These are phyloP conservation scores for Corchorus capsularis DNA, from an alignment of 345 rosid species.

Conservation along the genomic window DNA sequence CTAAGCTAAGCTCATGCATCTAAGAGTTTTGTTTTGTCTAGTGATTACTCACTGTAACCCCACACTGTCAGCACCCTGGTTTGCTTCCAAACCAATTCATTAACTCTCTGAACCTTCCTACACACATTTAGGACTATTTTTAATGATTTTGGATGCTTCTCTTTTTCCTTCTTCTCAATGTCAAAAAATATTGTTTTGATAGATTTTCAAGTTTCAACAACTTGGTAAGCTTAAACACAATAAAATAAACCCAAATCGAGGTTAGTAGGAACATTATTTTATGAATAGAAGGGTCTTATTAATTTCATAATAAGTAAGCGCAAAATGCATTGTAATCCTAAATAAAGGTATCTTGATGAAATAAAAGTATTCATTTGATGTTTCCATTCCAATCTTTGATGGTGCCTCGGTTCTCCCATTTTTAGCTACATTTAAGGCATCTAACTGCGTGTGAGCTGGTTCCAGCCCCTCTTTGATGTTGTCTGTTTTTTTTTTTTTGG, in stretches of 20 bases:
- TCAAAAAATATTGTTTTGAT: slow-evolving; percentile 33
- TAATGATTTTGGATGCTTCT: slow-evolving; percentile 55
- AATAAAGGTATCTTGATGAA: slow-evolving; percentile 7
- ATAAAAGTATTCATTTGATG: slow-evolving; percentile 47
- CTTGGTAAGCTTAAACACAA: slow-evolving; percentile 44
- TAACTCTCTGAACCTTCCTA: slow-evolving; percentile 49
- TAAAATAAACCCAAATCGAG: slow-evolving; percentile 34
- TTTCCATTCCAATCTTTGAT: slow-evolving; percentile 43
- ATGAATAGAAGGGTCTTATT: slow-evolving; percentile 66
- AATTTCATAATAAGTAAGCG: slow-evolving; percentile 44
- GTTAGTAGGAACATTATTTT: slow-evolving; percentile 30
- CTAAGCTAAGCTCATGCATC: slow-evolving; percentile 32
- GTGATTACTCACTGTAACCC: slow-evolving; percentile 43
- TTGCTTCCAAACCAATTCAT: slow-evolving; percentile 22
- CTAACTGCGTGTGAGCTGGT: slow-evolving; percentile 20
- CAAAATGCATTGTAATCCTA: slow-evolving; percentile 36
- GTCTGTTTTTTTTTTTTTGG: slow-evolving; percentile 8
- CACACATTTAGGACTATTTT: slow-evolving; percentile 24
- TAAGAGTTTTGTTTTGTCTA: slow-evolving; percentile 37
- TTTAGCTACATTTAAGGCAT: slow-evolving; percentile 13
- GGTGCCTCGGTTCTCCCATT: slow-evolving; percentile 22
- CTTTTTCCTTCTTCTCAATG: slow-evolving; percentile 38
- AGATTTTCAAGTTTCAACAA: slow-evolving; percentile 62
- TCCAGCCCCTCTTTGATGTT: slow-evolving; percentile 18
- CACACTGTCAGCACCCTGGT: slow-evolving; percentile 34